phyloP scores from a whole-genome alignment of 2,329 filamentous ascomycete species.

The Phialophora expanda region DNA sequence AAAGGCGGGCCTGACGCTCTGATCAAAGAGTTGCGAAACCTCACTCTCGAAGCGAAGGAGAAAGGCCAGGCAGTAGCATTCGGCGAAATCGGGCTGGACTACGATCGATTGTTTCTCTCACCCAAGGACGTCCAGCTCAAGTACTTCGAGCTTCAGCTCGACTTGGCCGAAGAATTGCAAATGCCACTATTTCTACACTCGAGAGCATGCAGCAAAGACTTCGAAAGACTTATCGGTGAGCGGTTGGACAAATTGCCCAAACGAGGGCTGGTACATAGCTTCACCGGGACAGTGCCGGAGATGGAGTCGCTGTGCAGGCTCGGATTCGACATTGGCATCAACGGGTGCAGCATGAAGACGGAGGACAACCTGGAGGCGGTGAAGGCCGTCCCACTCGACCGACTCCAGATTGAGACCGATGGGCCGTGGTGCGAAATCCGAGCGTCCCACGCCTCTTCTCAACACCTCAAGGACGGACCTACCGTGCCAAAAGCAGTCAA shows the following conservation, averaged over 20 bases:
- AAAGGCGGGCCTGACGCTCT: constrained; percentile 52
- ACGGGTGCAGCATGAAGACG: constrained; percentile 96
- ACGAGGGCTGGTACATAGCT: constrained; percentile 88
- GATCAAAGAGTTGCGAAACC: constrained; percentile 64
- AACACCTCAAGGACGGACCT: constrained; percentile 68
- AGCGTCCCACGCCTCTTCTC: constrained; percentile 82
- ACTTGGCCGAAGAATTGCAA: constrained; percentile 75
- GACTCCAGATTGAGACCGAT: constrained; percentile 93
- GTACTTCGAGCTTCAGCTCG: constrained; percentile 82
- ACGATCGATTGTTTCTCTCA: constrained; percentile 86
- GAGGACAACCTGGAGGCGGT: constrained; percentile 88
- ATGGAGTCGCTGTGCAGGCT: constrained; percentile 79
- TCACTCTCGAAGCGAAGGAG: constrained; percentile 66
- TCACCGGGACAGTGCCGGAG: constrained; percentile 85
- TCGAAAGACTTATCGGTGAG: constrained; percentile 71
- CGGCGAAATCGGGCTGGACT: constrained; percentile 95
- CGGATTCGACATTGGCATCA: constrained; percentile 90
- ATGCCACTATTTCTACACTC: constrained; percentile 92
- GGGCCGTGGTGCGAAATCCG: constrained; percentile 97
- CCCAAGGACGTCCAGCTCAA: constrained; percentile 78
- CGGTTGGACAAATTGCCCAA: constrained; percentile 70
- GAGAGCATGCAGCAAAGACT: constrained; percentile 83
- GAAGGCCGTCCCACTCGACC: constrained; percentile 74
- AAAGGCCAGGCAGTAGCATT: constrained; percentile 74
- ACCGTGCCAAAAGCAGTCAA: constrained; percentile 82